These are phyloP conservation scores for Neospora caninum DNA, from an alignment of 169 alveolate genomes.

Conservation along the genomic window DNA sequence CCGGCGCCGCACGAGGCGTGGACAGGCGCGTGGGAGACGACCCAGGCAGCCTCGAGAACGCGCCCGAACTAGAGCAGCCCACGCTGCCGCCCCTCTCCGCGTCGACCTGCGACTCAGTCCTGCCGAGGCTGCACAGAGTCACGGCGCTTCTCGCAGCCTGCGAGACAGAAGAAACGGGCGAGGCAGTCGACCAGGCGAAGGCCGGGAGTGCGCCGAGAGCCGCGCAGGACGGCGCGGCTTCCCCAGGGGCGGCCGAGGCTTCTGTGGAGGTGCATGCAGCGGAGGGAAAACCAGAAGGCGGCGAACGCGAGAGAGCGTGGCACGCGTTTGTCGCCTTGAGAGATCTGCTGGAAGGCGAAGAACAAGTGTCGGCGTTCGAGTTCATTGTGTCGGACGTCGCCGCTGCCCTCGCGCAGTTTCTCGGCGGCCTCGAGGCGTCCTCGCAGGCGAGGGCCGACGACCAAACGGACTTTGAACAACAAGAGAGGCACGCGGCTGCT, in stretches of 20 bases:
- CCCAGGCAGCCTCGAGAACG: background rate
- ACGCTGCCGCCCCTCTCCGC: background rate
- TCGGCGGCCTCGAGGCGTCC: slow-evolving; percentile 3
- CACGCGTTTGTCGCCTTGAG: slow-evolving; percentile 44
- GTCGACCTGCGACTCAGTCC: background rate
- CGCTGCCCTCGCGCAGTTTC: slow-evolving; percentile 43
- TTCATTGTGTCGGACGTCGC: slow-evolving; percentile 49
- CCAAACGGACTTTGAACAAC: too few species aligned
- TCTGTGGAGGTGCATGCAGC: background rate
- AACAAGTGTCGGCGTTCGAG: slow-evolving; percentile 55
- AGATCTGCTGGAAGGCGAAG: slow-evolving; percentile 38
- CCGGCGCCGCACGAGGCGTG: background rate
- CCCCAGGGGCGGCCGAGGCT: background rate
- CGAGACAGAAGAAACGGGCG: background rate
- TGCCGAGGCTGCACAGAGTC: slow-evolving; percentile 20
- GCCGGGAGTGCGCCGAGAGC: background rate
- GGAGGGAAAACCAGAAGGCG: background rate
- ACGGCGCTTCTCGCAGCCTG: background rate
- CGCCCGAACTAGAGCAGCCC: background rate
- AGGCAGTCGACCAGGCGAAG: background rate
- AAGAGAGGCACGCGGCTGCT: too few species aligned
- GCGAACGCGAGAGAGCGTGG: slow-evolving; percentile 33
- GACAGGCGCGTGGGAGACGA: background rate
- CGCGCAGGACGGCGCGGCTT: too few species aligned
- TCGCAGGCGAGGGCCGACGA: background rate